phyloP scores from a whole-genome alignment of 2,329 filamentous ascomycete species.

The Xenosphaeropsis pyriputrescens region DNA sequence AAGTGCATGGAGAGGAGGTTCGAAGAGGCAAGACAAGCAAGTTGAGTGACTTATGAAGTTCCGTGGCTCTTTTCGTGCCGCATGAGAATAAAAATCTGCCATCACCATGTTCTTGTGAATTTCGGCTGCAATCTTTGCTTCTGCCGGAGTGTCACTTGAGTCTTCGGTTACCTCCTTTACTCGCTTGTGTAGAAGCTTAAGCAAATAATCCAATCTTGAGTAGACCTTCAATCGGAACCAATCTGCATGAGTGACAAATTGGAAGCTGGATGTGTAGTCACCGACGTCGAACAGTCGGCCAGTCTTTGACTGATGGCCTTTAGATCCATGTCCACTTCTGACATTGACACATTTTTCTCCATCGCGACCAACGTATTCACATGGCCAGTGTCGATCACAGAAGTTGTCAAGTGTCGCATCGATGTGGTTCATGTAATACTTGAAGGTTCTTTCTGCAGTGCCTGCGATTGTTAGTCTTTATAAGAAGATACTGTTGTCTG shows the following conservation, averaged over 20 bases:
- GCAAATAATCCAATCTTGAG: slow-evolving; percentile 5
- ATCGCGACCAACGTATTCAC: slow-evolving; percentile 19
- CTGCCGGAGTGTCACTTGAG: neutral
- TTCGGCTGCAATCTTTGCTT: slow-evolving; percentile 9
- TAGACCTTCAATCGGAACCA: slow-evolving; percentile 14
- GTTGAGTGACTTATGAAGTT: slow-evolving; percentile 24
- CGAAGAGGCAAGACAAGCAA: slow-evolving; percentile 30
- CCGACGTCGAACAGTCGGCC: slow-evolving; percentile 27
- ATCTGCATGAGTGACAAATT: slow-evolving; percentile 7
- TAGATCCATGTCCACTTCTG: slow-evolving; percentile 18
- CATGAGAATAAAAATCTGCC: slow-evolving; percentile 18
- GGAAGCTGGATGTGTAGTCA: slow-evolving; percentile 22
- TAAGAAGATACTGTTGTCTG: no score
- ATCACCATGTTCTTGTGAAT: slow-evolving; percentile 14
- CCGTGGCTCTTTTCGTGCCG: slow-evolving; percentile 6
- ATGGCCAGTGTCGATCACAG: slow-evolving; percentile 28
- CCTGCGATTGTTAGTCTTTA: no score
- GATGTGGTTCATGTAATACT: slow-evolving; percentile 25
- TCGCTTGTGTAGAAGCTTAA: no score
- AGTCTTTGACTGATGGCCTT: slow-evolving; percentile 27
- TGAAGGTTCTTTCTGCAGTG: slow-evolving; percentile 14
- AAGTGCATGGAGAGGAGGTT: slow-evolving; percentile 25
- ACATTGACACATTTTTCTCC: slow-evolving; percentile 21
- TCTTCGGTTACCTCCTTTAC: slow-evolving; percentile 5
- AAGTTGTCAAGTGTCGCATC: slow-evolving; percentile 27